Base-by-base conservation (phyloP, 257 asterid species). In the Solanum phureja region DNA sequence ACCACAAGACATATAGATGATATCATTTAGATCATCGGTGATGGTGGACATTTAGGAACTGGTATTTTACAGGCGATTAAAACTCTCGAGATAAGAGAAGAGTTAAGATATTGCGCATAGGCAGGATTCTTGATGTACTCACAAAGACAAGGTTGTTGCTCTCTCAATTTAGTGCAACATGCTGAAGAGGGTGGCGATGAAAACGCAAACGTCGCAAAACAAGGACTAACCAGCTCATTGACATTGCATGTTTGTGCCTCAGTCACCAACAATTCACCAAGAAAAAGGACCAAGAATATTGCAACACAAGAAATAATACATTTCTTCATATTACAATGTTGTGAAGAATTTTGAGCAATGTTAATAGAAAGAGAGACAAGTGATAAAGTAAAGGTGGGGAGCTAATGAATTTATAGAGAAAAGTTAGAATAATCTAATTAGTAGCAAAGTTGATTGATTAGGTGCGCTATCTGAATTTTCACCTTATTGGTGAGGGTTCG, bases 151-250 rank as follows among this genome's bases (percentile, higher is more conserved):
- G n/a, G 10, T 0, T 6, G 62, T 52, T 52, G 62, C 62, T 0
- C n/a, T 6, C n/a, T 52, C 23, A 52, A 52, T 6, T 52, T 52
- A 52, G 3, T 0, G 9, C 62, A 52, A 52, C 62, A 52, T 52
- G 62, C 60, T 16, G 23, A 49, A 16, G 60, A 16, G 23, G 60
- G 60, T 49, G 60, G 3, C 60, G 60, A 2, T 49, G 60, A 5
- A 49, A 16, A 6, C 4, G 0, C 0, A 1, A 52, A 52, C 62
- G n/a, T 52, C 1, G 0, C 3, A 0, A 16, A 0, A 52, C 62
- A 52, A 16, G 62, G 62, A 18, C 0, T 6, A 16, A 52, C 0
- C 0, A 52, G 62, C 0, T 52, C 62, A 16, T 16, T 52, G n/a
- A 52, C 1, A 52, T 52, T 52, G 62, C 62, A 52, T 18, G 62